Conservation (phyloP, 768 basidiomycete genomes). For the Suillus fuscotomentosus region DNA sequence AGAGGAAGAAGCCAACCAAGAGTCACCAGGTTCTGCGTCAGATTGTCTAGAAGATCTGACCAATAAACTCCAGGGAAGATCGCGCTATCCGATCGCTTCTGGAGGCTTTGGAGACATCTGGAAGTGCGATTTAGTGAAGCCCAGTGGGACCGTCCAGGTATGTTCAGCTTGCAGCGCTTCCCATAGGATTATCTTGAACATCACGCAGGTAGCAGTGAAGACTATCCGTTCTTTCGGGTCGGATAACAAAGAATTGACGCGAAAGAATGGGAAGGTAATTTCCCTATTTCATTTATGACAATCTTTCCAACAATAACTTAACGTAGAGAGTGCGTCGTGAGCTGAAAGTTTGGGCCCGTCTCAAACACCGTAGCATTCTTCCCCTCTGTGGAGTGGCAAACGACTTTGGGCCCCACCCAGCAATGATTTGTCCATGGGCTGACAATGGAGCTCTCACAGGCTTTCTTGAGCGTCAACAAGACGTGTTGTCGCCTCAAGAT, state of each 20-base stretch:
- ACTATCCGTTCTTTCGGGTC: not conserved
- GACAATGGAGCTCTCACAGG: slow-evolving; percentile 15
- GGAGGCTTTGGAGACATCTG: slow-evolving; percentile 25
- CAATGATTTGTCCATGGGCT: slow-evolving; percentile 23
- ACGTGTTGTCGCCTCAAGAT: slow-evolving; percentile 7
- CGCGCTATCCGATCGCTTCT: not conserved
- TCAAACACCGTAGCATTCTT: slow-evolving; percentile 20
- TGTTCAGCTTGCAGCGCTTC: not conserved
- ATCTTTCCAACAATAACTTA: not conserved
- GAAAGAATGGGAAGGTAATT: slow-evolving; percentile 8
- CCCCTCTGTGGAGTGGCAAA: slow-evolving; percentile 18
- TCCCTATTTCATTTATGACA: not conserved
- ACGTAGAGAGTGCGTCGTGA: slow-evolving; percentile 19
- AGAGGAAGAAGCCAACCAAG: not conserved
- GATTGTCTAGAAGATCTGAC: not conserved
- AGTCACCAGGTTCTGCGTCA: not conserved
- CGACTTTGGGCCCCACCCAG: slow-evolving; percentile 19
- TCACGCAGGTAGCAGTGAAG: slow-evolving; percentile 4
- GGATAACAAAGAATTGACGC: not conserved
- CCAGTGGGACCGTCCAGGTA: not conserved
- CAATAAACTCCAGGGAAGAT: not conserved
- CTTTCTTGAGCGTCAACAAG: slow-evolving; percentile 12
- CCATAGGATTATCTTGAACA: not conserved
- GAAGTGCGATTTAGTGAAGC: slow-evolving; percentile 18
- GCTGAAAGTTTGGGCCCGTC: slow-evolving; percentile 20